phyloP scores from a whole-genome alignment of 2,329 filamentous ascomycete species.

The Fusarium sp. region DNA sequence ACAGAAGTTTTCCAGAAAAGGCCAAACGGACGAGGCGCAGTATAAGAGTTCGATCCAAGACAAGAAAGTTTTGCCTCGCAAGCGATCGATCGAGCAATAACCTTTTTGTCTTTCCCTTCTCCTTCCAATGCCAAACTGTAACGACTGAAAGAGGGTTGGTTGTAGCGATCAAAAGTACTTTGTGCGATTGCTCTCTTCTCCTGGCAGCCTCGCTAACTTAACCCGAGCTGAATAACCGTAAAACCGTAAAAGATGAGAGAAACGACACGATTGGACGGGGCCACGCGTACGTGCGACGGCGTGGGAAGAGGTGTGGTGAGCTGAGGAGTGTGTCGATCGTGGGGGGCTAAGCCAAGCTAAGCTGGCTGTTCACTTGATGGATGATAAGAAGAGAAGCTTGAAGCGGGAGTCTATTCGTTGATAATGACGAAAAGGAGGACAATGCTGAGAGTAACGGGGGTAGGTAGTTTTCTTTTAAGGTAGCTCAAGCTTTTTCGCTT shows the following conservation, averaged over 20 bases:
- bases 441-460: slow-evolving; percentile 10
- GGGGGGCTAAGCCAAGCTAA: slow-evolving; percentile 10
- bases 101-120: slow-evolving; percentile 7
- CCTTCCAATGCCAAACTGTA: slow-evolving; percentile 28
- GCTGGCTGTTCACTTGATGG: not conserved
- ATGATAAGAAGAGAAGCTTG: slow-evolving; percentile 16
- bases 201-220: slow-evolving; percentile 27
- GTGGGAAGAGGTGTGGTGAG: slow-evolving; percentile 10
- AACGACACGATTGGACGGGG: slow-evolving; percentile 21
- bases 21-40: slow-evolving; percentile 12
- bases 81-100: slow-evolving; percentile 26
- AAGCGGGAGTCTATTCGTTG: not conserved
- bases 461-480: slow-evolving; percentile 10
- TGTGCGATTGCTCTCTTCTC: slow-evolving; percentile 5
- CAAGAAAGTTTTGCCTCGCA: slow-evolving; percentile 21
- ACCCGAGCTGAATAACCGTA: slow-evolving; percentile 25
- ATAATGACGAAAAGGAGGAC: slow-evolving; percentile 11
- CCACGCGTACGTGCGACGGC: slow-evolving; percentile 28
- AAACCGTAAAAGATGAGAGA: slow-evolving; percentile 23
- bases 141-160: slow-evolving; percentile 28
- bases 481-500: slow-evolving; percentile 17
- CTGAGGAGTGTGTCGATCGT: slow-evolving; percentile 22
- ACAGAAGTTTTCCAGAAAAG: slow-evolving; percentile 2
- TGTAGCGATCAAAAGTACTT: slow-evolving; percentile 28
- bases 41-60: slow-evolving; percentile 23